Conservation (phyloP, 75 land plant species). For the Pseudotsuga menziesii region DNA sequence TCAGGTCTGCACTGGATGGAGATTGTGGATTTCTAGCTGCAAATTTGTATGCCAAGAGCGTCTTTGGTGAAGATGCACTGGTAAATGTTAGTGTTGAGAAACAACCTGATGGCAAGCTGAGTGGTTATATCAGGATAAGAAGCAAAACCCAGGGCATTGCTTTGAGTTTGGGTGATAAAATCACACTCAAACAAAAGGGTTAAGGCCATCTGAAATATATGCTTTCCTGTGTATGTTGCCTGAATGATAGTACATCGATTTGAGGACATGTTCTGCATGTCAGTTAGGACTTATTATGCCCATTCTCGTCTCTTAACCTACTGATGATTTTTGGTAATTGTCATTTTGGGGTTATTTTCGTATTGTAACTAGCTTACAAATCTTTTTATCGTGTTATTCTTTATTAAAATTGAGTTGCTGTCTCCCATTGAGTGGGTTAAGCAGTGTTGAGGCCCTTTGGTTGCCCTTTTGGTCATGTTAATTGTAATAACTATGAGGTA, state of each 20-base stretch:
- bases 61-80: constrained; percentile 93
- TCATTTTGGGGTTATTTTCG: neutral
- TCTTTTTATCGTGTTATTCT: no score
- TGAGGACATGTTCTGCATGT: neutral
- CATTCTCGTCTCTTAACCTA: neutral
- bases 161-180: constrained; percentile 92
- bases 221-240: neutral
- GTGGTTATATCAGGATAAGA: constrained; percentile 87
- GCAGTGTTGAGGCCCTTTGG: neutral
- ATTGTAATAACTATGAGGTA: neutral
- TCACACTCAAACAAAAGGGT: constrained; percentile 90
- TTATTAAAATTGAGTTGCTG: neutral
- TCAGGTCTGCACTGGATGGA: constrained; percentile 85
- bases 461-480: neutral
- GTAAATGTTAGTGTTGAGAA: constrained; percentile 90
- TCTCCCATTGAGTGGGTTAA: neutral
- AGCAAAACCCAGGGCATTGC: constrained; percentile 97
- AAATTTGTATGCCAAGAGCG: constrained; percentile 90
- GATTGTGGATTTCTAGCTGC: constrained; percentile 95
- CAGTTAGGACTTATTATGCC: neutral
- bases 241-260: neutral
- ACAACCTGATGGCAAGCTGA: constrained; percentile 77
- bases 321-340: constrained; percentile 4
- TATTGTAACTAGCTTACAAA: no score
- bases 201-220: neutral